These are phyloP conservation scores for Lolium rigidum DNA, from an alignment of 176 grass and related monocot species.

Conservation along the genomic window DNA sequence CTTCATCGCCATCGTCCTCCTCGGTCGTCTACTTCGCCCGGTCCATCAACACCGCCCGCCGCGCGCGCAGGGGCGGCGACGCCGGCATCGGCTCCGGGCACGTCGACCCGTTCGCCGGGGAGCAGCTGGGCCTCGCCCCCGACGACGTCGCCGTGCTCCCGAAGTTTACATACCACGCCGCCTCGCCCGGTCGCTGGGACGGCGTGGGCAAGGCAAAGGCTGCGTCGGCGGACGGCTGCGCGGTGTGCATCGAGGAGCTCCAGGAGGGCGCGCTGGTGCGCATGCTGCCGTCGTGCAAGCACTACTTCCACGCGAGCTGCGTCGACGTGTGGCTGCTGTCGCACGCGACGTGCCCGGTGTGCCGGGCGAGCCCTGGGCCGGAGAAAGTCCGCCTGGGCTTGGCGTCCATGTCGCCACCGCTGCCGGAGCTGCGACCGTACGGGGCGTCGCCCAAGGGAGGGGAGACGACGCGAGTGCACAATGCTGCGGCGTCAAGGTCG, in stretches of 20 bases:
- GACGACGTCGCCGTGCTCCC: conserved; percentile 54
- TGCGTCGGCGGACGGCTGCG: conserved; percentile 40
- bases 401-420: conserved; percentile 47
- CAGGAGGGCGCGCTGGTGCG: conserved; percentile 41
- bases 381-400: conserved; percentile 34
- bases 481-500: not conserved
- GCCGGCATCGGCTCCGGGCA: not conserved
- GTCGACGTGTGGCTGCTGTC: conserved; percentile 66
- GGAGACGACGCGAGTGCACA: not conserved
- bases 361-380: conserved; percentile 33
- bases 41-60: not conserved
- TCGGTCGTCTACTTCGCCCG: conserved; percentile 37
- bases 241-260: conserved; percentile 58
- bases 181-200: conserved; percentile 3
- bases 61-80: not conserved
- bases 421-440: conserved; percentile 42
- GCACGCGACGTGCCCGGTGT: conserved; percentile 57
- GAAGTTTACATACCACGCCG: conserved; percentile 51
- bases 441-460: conserved; percentile 13
- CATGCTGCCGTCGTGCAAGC: conserved; percentile 62
- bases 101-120: not conserved
- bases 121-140: conserved; percentile 38
- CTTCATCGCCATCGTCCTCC: conserved; percentile 53
- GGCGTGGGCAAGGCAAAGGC: not conserved
- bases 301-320: conserved; percentile 62